Conservation (phyloP, 2,329 filamentous ascomycete genomes). For the Alternaria sp. region DNA sequence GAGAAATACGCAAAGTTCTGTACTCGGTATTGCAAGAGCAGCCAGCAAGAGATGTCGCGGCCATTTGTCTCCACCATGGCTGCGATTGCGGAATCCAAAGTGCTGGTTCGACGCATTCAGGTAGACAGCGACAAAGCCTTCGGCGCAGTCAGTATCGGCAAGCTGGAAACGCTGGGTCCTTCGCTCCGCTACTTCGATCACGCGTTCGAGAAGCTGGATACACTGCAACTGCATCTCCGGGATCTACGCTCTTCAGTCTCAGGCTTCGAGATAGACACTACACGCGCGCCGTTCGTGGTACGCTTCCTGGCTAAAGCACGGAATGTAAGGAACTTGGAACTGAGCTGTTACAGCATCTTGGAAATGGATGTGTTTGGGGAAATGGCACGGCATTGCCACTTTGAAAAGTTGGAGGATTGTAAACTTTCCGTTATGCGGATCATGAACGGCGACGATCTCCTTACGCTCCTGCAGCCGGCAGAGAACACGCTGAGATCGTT, state of each 20-base stretch:
- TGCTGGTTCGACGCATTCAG: slow-evolving; percentile 15
- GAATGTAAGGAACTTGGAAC: slow-evolving; percentile 19
- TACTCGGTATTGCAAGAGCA: slow-evolving; percentile 25
- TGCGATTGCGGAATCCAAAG: slow-evolving; percentile 21
- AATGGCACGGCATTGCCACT: slow-evolving; percentile 30
- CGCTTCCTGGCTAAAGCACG: slow-evolving; percentile 34
- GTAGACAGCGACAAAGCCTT: neutral
- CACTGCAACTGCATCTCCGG: slow-evolving; percentile 30
- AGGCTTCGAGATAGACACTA: slow-evolving; percentile 28
- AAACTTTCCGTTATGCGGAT: slow-evolving; percentile 26
- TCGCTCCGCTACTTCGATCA: slow-evolving; percentile 15
- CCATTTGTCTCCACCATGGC: slow-evolving; percentile 34
- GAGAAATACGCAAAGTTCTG: slow-evolving; percentile 19
- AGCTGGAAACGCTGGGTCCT: slow-evolving; percentile 26
- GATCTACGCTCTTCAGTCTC: slow-evolving; percentile 35
- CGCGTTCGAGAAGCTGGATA: slow-evolving; percentile 21
- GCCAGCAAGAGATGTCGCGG: slow-evolving; percentile 37
- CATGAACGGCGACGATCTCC: slow-evolving; percentile 11
- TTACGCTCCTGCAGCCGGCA: slow-evolving; percentile 19
- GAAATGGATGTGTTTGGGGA: slow-evolving; percentile 30
- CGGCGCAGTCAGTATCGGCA: slow-evolving; percentile 30
- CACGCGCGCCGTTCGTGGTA: slow-evolving; percentile 32
- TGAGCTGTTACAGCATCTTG: slow-evolving; percentile 34
- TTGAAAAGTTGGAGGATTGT: slow-evolving; percentile 19
- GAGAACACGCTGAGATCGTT: slow-evolving; percentile 15